Conservation (phyloP, 1,284 basidiomycete species). For the Cutaneotrichosporon mucoides region DNA sequence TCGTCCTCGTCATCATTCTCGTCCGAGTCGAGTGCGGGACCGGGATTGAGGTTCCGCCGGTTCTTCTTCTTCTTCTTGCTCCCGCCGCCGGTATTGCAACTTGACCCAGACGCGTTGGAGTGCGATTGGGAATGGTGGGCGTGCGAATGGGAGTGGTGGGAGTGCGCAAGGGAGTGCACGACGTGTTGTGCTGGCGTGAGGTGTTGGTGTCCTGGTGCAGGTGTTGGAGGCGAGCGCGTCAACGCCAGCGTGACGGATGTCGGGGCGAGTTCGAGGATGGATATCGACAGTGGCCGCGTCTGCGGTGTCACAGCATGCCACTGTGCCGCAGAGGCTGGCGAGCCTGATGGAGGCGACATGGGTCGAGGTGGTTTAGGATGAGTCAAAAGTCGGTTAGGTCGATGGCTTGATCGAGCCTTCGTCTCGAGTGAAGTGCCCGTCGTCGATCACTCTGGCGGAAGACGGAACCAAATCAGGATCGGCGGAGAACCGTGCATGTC, state of each 20-base stretch:
- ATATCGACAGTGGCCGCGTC: slow-evolving; percentile 45
- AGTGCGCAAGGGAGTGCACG: slow-evolving; percentile 12
- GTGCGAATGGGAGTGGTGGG: slow-evolving; percentile 1
- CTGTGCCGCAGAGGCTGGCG: slow-evolving; percentile 25
- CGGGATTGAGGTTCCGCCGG: background rate
- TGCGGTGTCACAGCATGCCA: slow-evolving; percentile 47
- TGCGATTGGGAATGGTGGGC: background rate
- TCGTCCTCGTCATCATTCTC: slow-evolving; percentile 33
- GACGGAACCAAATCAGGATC: too few species aligned
- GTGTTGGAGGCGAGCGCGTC: slow-evolving; percentile 32
- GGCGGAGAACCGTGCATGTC: too few species aligned
- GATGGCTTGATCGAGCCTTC: background rate
- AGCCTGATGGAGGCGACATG: slow-evolving; percentile 21
- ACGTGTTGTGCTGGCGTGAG: slow-evolving; percentile 19
- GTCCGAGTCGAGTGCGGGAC: slow-evolving; percentile 25
- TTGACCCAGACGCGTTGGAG: background rate
- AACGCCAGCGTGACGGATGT: slow-evolving; percentile 47
- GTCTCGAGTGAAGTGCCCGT: too few species aligned
- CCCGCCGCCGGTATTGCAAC: too few species aligned
- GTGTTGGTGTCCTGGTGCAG: background rate
- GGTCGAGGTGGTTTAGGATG: background rate
- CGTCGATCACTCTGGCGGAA: too few species aligned
- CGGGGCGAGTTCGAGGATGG: slow-evolving; percentile 48
- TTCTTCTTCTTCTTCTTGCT: slow-evolving; percentile 20
- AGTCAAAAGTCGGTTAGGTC: slow-evolving; percentile 1